phyloP scores from a whole-genome alignment of 2,329 filamentous ascomycete species.

The Aspergillus oerlinghausenensis region DNA sequence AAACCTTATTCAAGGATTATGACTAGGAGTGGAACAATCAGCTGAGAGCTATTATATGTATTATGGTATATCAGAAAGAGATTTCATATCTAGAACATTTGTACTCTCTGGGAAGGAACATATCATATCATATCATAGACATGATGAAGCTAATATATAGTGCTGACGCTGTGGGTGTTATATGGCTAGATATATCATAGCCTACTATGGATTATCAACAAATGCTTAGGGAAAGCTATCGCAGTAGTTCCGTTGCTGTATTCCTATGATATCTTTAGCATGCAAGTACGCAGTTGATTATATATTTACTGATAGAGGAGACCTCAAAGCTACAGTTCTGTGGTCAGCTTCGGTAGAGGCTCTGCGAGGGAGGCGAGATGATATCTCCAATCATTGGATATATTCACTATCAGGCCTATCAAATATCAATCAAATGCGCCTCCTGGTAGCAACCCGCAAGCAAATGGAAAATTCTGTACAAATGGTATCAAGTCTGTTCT shows the following conservation, averaged over 20 bases:
- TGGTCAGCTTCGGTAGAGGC: too few species aligned
- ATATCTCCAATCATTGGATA: not conserved
- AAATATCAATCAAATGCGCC: conserved; percentile 10
- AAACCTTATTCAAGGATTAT: not conserved
- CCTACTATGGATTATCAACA: too few species aligned
- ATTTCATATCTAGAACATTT: not conserved
- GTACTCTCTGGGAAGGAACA: not conserved
- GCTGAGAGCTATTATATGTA: not conserved
- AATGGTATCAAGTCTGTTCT: conserved; percentile 34
- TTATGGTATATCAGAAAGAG: not conserved
- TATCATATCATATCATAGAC: not conserved
- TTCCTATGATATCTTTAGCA: too few species aligned
- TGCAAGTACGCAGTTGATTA: not conserved
- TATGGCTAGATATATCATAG: not conserved
- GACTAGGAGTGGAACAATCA: not conserved
- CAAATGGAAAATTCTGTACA: conserved; percentile 26
- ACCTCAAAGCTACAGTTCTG: not conserved
- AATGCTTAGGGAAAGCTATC: too few species aligned
- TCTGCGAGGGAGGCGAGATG: not conserved
- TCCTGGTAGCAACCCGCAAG: not conserved
- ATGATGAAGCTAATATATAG: not conserved
- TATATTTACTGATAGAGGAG: not conserved
- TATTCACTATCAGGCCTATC: conserved; percentile 1
- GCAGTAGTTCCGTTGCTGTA: too few species aligned
- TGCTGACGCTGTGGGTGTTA: not conserved